Evolutionary conservation across 1,139 yeast genomes (phyloP).

Genomic region (Magnusiomyces paraingens): DNA sequence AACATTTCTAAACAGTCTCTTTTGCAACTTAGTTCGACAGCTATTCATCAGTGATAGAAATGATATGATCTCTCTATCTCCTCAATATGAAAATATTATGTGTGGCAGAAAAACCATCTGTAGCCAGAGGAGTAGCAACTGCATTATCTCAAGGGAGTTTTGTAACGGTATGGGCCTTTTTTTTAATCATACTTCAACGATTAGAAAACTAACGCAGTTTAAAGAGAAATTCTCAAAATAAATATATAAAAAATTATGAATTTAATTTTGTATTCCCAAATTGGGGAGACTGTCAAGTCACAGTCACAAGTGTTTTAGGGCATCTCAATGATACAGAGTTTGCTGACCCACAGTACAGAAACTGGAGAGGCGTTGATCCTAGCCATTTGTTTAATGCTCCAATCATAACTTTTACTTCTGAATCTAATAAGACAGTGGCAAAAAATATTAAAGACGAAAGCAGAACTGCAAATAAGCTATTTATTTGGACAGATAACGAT

Average conservation of each 20-base stretch:
- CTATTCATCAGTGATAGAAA: too few relatives aligned
- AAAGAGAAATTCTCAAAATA: constrained; percentile 45
- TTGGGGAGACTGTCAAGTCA: constrained; percentile 68
- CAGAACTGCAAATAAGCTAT: constrained; percentile 50
- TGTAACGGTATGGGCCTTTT: constrained; percentile 21
- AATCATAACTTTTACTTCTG: constrained; percentile 38
- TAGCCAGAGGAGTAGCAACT: constrained; percentile 76
- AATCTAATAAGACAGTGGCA: constrained; percentile 46
- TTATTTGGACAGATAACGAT: constrained; percentile 99
- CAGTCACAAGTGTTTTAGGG: constrained; percentile 90
- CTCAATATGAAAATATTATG: constrained; percentile 64
- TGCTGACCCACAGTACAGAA: constrained; percentile 41
- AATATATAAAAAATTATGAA: constrained; percentile 75
- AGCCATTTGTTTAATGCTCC: constrained; percentile 67
- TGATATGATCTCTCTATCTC: too few relatives aligned
- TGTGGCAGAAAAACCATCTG: constrained; percentile 96
- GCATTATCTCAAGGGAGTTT: constrained; percentile 70
- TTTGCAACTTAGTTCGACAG: too few relatives aligned
- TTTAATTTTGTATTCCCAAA: constrained; percentile 55
- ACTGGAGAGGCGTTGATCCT: constrained; percentile 68
- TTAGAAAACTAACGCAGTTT: background rate
- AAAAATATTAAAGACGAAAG: constrained; percentile 69
- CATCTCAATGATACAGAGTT: constrained; percentile 69
- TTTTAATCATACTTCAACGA: background rate
- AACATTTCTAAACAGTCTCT: too few relatives aligned